These are phyloP conservation scores for Collariella sp. DNA, from an alignment of 495 filamentous ascomycete genomes.

Conservation along the genomic window DNA sequence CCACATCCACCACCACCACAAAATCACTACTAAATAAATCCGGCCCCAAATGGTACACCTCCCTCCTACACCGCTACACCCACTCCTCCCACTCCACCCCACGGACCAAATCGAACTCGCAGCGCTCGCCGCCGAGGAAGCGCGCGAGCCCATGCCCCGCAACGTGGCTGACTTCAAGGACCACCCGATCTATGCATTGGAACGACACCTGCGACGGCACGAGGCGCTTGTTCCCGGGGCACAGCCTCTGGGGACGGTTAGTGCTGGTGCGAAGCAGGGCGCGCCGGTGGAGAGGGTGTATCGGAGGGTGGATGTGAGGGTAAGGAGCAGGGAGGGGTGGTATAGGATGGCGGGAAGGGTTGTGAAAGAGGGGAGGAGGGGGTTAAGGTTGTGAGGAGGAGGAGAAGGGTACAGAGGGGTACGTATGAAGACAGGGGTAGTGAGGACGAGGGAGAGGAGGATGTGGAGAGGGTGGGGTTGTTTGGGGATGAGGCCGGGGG, in stretches of 20 bases:
- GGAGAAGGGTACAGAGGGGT: constrained; percentile 21
- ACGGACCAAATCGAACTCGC: constrained; percentile 77
- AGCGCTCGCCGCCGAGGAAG: constrained; percentile 61
- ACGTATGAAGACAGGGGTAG: constrained; percentile 32
- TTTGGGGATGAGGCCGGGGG: constrained; percentile 32
- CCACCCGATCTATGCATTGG: constrained; percentile 82
- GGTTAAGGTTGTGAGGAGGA: constrained; percentile 52
- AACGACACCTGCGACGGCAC: constrained; percentile 75
- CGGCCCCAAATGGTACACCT: constrained; percentile 67
- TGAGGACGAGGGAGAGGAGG: constrained; percentile 27
- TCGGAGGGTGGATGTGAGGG: constrained; percentile 67
- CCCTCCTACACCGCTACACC: constrained; percentile 51
- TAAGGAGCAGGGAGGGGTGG: constrained; percentile 75
- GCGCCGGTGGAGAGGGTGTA: constrained; percentile 54
- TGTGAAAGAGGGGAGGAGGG: constrained; percentile 67
- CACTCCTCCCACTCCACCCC: constrained; percentile 50
- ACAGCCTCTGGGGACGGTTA: constrained; percentile 65
- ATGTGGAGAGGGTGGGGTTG: constrained; percentile 26
- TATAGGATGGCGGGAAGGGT: constrained; percentile 76
- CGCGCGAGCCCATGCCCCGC: constrained; percentile 76
- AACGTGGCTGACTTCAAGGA: constrained; percentile 89
- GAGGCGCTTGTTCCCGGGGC: constrained; percentile 67
- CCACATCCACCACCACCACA: background rate
- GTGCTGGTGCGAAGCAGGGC: constrained; percentile 46
- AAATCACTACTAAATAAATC: background rate